Conservation (phyloP, 257 asterid genomes). For the Avicennia marina region DNA sequence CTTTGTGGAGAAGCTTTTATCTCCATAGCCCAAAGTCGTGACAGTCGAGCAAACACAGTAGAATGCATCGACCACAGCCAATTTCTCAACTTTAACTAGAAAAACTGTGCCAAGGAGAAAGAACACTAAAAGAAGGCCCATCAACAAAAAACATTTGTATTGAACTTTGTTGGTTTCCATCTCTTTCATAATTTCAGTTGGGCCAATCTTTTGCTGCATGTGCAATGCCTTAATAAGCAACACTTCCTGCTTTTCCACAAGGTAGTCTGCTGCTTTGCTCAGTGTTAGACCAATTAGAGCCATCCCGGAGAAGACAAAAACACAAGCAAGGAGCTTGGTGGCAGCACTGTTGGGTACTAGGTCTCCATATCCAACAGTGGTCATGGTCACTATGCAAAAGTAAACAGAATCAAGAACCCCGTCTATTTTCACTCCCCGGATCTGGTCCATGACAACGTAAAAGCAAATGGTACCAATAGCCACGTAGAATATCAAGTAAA, state of each 20-base stretch:
- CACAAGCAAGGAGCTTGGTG: slow-evolving; percentile 79
- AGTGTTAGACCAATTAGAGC: slow-evolving; percentile 54
- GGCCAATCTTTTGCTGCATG: slow-evolving; percentile 32
- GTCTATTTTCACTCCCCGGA: slow-evolving; percentile 55
- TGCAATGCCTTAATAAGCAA: slow-evolving; percentile 62
- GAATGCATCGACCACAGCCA: slow-evolving; percentile 61
- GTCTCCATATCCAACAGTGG: slow-evolving; percentile 95
- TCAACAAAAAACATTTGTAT: slow-evolving; percentile 44
- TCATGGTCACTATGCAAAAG: slow-evolving; percentile 95
- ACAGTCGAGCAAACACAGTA: slow-evolving; percentile 82
- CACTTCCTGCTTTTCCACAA: slow-evolving; percentile 72
- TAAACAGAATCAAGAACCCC: slow-evolving; percentile 77
- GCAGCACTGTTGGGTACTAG: slow-evolving; percentile 61
- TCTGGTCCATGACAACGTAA: slow-evolving; percentile 48
- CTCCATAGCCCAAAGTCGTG: slow-evolving; percentile 94
- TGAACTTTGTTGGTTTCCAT: slow-evolving; percentile 50
- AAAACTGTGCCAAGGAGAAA: slow-evolving; percentile 51
- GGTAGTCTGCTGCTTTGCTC: slow-evolving; percentile 83
- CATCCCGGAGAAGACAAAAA: slow-evolving; percentile 88
- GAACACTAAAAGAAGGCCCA: slow-evolving; percentile 41
- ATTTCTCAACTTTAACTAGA: slow-evolving; percentile 50
- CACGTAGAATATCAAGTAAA: slow-evolving; percentile 50
- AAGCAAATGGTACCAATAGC: slow-evolving; percentile 59
- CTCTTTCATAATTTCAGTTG: slow-evolving; percentile 46
- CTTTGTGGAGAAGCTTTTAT: slow-evolving; percentile 76